These are phyloP conservation scores for Solanum chacoense DNA, from an alignment of 305 asterid species.

Conservation along the genomic window DNA sequence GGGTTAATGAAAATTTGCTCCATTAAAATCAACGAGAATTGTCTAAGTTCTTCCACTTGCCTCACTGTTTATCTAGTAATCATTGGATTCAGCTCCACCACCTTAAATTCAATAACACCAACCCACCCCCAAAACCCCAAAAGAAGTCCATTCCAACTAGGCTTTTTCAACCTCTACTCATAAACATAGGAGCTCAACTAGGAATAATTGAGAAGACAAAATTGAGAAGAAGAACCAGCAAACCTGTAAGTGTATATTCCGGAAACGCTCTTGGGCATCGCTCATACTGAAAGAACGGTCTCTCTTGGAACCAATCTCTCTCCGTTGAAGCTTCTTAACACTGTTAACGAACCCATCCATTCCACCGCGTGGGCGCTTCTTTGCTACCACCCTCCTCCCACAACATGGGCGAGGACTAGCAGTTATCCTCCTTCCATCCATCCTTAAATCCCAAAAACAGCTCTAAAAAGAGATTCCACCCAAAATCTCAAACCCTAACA, in stretches of 20 bases:
- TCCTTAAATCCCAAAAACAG: slow-evolving; percentile 11
- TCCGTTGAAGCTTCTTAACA: slow-evolving; percentile 22
- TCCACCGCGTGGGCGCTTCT: slow-evolving; percentile 39
- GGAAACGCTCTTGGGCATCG: slow-evolving; percentile 18
- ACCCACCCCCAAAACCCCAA: neutral
- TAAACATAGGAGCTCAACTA: neutral
- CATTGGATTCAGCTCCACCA: neutral
- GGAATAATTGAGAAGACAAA: neutral
- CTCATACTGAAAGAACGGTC: slow-evolving; percentile 17
- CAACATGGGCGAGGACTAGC: slow-evolving; percentile 42
- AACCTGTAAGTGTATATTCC: slow-evolving; percentile 19
- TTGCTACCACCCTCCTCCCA: slow-evolving; percentile 44
- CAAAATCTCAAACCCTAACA: neutral
- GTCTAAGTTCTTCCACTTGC: neutral
- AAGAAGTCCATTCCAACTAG: neutral
- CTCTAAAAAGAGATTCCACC: neutral
- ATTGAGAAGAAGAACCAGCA: neutral
- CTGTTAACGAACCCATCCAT: slow-evolving; percentile 28
- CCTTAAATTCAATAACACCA: neutral
- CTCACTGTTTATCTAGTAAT: neutral
- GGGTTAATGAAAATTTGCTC: neutral
- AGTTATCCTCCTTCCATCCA: slow-evolving; percentile 54
- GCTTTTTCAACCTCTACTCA: neutral
- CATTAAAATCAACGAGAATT: neutral
- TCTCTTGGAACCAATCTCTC: slow-evolving; percentile 21